A percentile compares a stretch with the other conserved stretches of the same genome.
phyloP scores from a whole-genome alignment of 1,284 basidiomycete genomes.

The Hemileia vastatrix region DNA sequence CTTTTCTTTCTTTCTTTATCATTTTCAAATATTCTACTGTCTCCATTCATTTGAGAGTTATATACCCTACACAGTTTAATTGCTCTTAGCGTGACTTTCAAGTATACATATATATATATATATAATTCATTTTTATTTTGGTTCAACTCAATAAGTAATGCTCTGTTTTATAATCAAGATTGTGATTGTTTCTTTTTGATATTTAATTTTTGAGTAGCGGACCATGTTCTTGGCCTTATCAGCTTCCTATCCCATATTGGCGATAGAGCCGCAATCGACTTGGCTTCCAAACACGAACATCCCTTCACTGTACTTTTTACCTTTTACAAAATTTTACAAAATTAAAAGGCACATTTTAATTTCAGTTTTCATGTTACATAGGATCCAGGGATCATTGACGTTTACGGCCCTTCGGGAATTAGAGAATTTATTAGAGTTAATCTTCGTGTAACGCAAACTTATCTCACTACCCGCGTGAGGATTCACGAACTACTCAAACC shows the following conservation, averaged over 20 bases:
- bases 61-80: too few species aligned
- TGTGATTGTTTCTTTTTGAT: too few species aligned
- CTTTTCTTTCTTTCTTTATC: too few species aligned
- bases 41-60: too few species aligned
- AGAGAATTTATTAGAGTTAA: slow-evolving; percentile 65
- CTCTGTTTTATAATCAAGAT: too few species aligned
- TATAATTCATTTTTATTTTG: too few species aligned
- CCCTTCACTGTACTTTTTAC: slow-evolving; percentile 20
- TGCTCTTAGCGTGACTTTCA: too few species aligned
- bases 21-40: too few species aligned
- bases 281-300: slow-evolving; percentile 16
- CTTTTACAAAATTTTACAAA: too few species aligned
- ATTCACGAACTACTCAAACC: slow-evolving; percentile 68
- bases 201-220: too few species aligned
- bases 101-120: too few species aligned
- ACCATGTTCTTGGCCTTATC: slow-evolving; percentile 19
- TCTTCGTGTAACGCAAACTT: slow-evolving; percentile 60
- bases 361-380: not conserved
- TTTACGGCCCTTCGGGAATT: slow-evolving; percentile 76
- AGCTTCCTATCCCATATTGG: slow-evolving; percentile 22
- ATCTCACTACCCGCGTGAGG: slow-evolving; percentile 58
- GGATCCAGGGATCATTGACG: slow-evolving; percentile 51
- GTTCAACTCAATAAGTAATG: too few species aligned
- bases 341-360: not conserved
- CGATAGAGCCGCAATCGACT: slow-evolving; percentile 15